Base-by-base conservation (phyloP, 768 basidiomycete genomes). In the Leccinum subgranulosum region DNA sequence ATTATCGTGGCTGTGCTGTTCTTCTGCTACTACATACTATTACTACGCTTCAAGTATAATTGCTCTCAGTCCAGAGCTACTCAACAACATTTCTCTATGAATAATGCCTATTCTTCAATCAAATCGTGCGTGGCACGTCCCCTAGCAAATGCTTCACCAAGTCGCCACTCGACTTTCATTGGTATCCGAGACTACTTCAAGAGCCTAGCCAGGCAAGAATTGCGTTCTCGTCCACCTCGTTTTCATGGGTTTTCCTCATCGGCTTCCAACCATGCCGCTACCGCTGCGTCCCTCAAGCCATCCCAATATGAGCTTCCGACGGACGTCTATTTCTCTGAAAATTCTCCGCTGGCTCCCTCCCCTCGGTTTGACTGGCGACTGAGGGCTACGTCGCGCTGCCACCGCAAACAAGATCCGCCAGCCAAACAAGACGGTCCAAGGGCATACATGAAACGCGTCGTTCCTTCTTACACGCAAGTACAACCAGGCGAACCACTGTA, bases 341-440 rank as follows among this genome's bases (percentile, higher is more conserved):
- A 61, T 49, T 70, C 69, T 1, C 69, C 70, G 25, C 65, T 70
- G 17, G 27, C 52, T 1, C 66, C 72, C 11, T 59, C 67, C 11
- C 27, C 64, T 28, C 65, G 87, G 7, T 86, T 84, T 67, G 82
- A 88, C 63, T 89, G 88, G 87, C 76, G 84, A 43, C 63, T 76
- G 39, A 76, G 84, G 19, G 80, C 85, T 8, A 58, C 74, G 11
- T 86, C 85, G 14, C 75, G 83, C 9, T n/a, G 15, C 43, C 56
- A 50, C 5, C 55, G 33, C 60, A 56, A 56, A 52, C 55, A 65
- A 63, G 46, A 50, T 56, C 21, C 55, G 53, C 58, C 17, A 29
- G 50, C 25, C 29, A 64, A 58, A 14, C 55, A 36, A 53, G 58
- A 51, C 23, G 60, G 56, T 49, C 43, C 56, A 49, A 67, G 53